phyloP scores from a whole-genome alignment of 768 basidiomycete species.

The Boletus insuetus region DNA sequence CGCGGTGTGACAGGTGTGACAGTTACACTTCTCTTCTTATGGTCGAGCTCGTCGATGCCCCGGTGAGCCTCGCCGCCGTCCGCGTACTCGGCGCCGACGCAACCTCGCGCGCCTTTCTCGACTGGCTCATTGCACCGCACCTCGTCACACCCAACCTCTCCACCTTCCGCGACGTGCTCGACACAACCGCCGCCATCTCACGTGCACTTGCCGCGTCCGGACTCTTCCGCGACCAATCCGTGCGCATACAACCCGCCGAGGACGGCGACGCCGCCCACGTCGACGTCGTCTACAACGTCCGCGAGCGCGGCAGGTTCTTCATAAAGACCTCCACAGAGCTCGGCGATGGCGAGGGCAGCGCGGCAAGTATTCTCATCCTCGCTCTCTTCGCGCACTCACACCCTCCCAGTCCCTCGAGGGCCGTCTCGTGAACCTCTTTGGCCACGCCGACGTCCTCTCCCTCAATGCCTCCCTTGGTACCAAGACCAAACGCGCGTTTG shows the following conservation, averaged over 20 bases:
- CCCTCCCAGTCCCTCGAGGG: constrained; percentile 65
- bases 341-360: constrained; percentile 90
- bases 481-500: constrained; percentile 80
- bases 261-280: constrained; percentile 60
- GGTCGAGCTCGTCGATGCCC: constrained; percentile 46
- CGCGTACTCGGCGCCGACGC: constrained; percentile 73
- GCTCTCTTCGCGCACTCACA: neutral
- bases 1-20: constrained; percentile 25
- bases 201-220: constrained; percentile 68
- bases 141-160: constrained; percentile 28
- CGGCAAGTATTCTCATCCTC: constrained; percentile 51
- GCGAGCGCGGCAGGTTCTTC: constrained; percentile 73
- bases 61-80: constrained; percentile 69
- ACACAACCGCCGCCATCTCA: constrained; percentile 65
- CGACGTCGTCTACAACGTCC: constrained; percentile 75
- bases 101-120: constrained; percentile 80
- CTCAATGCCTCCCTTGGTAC: constrained; percentile 84
- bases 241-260: constrained; percentile 56
- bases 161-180: constrained; percentile 64
- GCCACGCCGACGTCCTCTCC: constrained; percentile 86
- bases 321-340: constrained; percentile 86
- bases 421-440: constrained; percentile 83
- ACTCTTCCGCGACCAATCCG: constrained; percentile 68
- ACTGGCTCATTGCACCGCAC: constrained; percentile 71
- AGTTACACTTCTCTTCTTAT: constrained; percentile 9